phyloP scores from a whole-genome alignment of 2,329 filamentous ascomycete species.

The Fonsecaea monophora region DNA sequence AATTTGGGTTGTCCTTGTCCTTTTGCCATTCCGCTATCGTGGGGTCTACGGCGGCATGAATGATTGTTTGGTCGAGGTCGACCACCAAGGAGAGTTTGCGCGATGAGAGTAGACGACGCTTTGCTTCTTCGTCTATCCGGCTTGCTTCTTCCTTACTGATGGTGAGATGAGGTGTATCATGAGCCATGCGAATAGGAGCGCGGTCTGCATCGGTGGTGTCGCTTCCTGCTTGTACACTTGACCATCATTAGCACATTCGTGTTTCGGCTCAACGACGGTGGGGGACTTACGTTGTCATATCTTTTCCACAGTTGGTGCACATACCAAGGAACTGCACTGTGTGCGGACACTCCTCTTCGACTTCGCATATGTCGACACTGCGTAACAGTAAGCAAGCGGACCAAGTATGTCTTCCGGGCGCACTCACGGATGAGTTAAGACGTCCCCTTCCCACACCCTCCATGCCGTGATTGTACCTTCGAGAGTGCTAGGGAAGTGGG shows the following conservation, averaged over 20 bases:
- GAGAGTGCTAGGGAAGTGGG: conserved; percentile 80
- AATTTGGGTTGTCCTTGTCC: conserved; percentile 86
- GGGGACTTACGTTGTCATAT: conserved; percentile 78
- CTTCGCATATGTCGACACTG: conserved; percentile 69
- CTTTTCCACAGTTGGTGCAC: conserved; percentile 90
- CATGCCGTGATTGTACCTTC: conserved; percentile 81
- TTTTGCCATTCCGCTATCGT: conserved; percentile 95
- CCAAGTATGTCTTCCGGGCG: not conserved
- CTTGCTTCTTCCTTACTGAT: conserved; percentile 83
- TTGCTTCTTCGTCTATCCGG: conserved; percentile 82
- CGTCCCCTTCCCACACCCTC: conserved; percentile 65
- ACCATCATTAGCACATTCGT: conserved; percentile 9
- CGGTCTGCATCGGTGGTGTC: conserved; percentile 64
- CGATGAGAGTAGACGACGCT: conserved; percentile 77
- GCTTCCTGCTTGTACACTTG: conserved; percentile 34
- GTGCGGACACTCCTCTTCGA: conserved; percentile 91
- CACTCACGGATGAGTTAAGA: conserved; percentile 52
- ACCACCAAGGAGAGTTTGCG: conserved; percentile 92
- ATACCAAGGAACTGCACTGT: conserved; percentile 89
- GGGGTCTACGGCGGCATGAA: conserved; percentile 95
- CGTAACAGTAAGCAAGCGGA: conserved; percentile 14
- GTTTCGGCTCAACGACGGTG: not conserved
- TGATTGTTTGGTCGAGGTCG: conserved; percentile 97
- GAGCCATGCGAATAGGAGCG: conserved; percentile 92
- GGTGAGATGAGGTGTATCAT: conserved; percentile 85